Evolutionary conservation across 2,329 filamentous ascomycete genomes (phyloP), one percentile per base, ranked within the genome.

Genomic region (Alternaria arborescens): DNA sequence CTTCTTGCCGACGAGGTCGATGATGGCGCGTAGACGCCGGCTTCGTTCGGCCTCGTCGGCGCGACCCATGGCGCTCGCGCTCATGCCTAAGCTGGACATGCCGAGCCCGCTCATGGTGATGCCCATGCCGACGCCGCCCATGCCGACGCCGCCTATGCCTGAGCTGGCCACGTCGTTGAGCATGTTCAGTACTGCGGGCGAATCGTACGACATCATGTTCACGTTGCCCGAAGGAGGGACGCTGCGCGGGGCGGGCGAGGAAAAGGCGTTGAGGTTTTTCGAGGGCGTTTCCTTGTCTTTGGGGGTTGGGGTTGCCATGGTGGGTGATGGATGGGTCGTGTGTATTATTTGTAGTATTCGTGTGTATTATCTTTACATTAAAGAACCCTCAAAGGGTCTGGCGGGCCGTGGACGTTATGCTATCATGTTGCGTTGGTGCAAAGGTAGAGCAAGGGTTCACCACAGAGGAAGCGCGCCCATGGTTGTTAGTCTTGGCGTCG

Each of bases 1-100:
- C 71, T 86, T 89, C 62, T 84, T 86, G 16, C 86, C 89, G 59
- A 94, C 88, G 67, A 81, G 88, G 43, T 87, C 87, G 65, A 92
- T 87, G 12, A 86, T 91, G 56, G 81, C 82, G 44, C 87, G 88
- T 34, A 84, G 88, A 53, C 81, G 81, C 50, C 80, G 77, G 65
- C 79, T 78, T 65, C 82, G 75, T 67, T 87, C 85, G 46, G 86
- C 84, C 58, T 87, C 85, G 64, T 86, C 84, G 52, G 81, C 79
- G 46, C 80, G 75, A 5, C 77, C 76, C 69, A 78, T 72, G 34
- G 75, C 72, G 61, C 74, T 78, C 55, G 73, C 71, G 53, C 68
- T 78, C 55, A 79, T 68, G 11, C 79, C 78, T 12, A 79, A 61
- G 34, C 74, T 70, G 47, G 74, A 76, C 70, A 84, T 79, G 58